Percentiles rank a stretch among this genome's conserved stretches.
These are phyloP conservation scores for Mrakia gelida DNA, from an alignment of 768 basidiomycete genomes.

Conservation along the genomic window DNA sequence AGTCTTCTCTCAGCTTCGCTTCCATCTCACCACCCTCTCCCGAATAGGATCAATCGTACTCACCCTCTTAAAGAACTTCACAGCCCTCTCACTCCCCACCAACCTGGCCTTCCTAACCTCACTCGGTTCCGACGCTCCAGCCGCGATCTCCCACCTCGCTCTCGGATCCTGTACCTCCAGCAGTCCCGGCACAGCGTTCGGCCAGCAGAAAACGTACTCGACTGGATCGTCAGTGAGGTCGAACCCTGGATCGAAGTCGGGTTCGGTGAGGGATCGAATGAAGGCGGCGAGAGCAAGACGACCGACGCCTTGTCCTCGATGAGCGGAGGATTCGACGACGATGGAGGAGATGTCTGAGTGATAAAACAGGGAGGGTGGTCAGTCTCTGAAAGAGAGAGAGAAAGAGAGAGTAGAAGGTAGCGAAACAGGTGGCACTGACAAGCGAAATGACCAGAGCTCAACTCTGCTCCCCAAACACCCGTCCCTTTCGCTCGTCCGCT, in stretches of 20 bases:
- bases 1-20: not conserved
- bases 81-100: not conserved
- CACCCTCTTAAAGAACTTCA: constrained; percentile 9
- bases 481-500: not conserved
- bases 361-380: not conserved
- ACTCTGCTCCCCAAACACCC: not conserved
- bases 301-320: not conserved
- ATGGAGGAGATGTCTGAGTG: not conserved
- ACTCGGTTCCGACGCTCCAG: not conserved
- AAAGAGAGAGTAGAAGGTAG: not conserved
- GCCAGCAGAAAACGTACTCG: constrained; percentile 2
- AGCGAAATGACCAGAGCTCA: not conserved
- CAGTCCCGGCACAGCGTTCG: not conserved
- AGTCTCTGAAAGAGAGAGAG: not conserved
- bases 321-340: not conserved
- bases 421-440: not conserved
- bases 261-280: not conserved
- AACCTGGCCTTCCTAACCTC: not conserved
- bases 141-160: no score
- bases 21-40: not conserved
- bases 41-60: not conserved
- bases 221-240: not conserved
- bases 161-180: not conserved
- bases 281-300: not conserved
- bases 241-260: not conserved